phyloP scores from a whole-genome alignment of 331 rosid genomes.

The Arachis monticola region DNA sequence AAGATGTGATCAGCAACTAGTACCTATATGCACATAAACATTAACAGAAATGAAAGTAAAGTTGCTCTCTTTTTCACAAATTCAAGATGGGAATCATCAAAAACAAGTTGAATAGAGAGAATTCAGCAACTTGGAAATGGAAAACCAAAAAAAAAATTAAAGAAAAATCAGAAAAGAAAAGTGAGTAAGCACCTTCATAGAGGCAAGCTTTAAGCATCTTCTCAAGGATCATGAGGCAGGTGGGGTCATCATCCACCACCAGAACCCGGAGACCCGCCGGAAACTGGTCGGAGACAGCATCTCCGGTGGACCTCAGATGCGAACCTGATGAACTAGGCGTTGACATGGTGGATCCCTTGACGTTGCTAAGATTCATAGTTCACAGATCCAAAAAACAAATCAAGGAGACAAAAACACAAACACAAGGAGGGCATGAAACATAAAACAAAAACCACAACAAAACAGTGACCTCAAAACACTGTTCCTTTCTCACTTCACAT shows the following conservation, averaged over 20 bases:
- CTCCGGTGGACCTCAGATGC: constrained; percentile 44
- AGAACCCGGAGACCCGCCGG: constrained; percentile 96
- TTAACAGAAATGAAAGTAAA: constrained; percentile 14
- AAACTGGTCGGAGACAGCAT: constrained; percentile 67
- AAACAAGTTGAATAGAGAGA: constrained; percentile 1
- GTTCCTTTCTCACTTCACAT: constrained; percentile 17
- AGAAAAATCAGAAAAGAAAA: background rate
- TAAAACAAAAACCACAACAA: background rate
- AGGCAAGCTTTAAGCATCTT: constrained; percentile 88
- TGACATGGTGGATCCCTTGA: constrained; percentile 64
- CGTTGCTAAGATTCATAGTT: constrained; percentile 61
- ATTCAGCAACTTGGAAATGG: background rate
- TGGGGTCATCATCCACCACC: constrained; percentile 97
- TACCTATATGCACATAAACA: background rate
- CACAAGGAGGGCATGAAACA: constrained; percentile 21
- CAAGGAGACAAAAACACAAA: background rate
- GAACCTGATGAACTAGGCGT: constrained; percentile 60
- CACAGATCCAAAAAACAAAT: constrained; percentile 46
- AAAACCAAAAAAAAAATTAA: background rate
- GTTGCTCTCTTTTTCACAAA: constrained; percentile 22
- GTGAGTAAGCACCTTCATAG: constrained; percentile 66
- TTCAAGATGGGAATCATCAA: background rate
- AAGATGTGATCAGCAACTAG: constrained; percentile 1
- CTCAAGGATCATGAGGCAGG: constrained; percentile 93
- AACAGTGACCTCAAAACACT: constrained; percentile 11